phyloP scores from a whole-genome alignment of 169 alveolate genomes.

The Cryptosporidium baileyi region DNA sequence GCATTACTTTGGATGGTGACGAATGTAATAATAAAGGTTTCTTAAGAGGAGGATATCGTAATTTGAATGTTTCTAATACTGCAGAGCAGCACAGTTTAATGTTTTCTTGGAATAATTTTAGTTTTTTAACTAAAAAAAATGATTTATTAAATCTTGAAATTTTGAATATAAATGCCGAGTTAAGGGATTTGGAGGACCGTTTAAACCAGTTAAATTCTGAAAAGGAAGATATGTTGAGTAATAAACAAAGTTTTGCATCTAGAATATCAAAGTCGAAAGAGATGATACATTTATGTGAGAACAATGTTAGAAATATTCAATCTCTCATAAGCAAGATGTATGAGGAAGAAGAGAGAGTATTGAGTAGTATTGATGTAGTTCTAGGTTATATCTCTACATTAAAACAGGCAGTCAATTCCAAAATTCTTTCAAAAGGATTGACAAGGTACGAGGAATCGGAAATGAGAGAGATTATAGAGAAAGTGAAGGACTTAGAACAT shows the following conservation, averaged over 20 bases:
- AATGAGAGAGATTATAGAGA: neutral
- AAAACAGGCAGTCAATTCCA: neutral
- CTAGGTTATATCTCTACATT: constrained; percentile 23
- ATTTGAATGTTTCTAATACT: neutral
- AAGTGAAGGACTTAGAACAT: constrained; percentile 4
- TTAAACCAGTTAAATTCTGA: neutral
- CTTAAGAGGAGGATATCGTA: constrained; percentile 44
- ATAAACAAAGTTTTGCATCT: constrained; percentile 9
- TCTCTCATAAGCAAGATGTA: constrained; percentile 21
- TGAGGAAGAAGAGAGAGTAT: constrained; percentile 38
- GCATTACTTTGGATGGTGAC: constrained; percentile 65
- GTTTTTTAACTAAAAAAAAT: neutral
- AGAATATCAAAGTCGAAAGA: constrained; percentile 32
- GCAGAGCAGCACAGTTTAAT: neutral
- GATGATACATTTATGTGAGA: constrained; percentile 51
- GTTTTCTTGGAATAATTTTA: neutral
- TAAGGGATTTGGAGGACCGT: neutral
- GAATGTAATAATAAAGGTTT: constrained; percentile 60
- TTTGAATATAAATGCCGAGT: neutral
- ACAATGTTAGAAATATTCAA: constrained; percentile 18
- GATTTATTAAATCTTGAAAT: neutral
- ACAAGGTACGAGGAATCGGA: neutral
- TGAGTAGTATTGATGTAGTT: constrained; percentile 8
- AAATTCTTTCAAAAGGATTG: constrained; percentile 42
- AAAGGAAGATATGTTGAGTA: constrained; percentile 7